Conservation (phyloP, 331 rosid genomes). For the Cydonia oblonga region DNA sequence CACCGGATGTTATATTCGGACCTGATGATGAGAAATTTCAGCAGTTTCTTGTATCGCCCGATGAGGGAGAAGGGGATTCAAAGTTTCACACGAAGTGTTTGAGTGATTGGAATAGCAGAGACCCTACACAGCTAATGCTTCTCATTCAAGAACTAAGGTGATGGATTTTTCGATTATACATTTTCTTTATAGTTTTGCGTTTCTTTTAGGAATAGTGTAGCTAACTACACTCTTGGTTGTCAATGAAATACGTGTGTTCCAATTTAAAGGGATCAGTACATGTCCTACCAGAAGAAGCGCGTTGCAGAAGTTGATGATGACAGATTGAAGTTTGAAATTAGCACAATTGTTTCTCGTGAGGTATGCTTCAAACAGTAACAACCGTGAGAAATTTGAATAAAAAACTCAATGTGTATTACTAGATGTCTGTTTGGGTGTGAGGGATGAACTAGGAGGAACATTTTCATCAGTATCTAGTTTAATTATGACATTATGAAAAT, state of each 20-base stretch:
- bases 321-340: conserved; percentile 77
- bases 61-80: conserved; percentile 21
- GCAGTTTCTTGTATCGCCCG: conserved; percentile 34
- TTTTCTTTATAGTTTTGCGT: not conserved
- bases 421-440: not conserved
- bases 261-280: conserved; percentile 54
- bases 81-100: conserved; percentile 24
- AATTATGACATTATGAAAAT: not conserved
- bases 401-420: not conserved
- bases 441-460: not conserved
- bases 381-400: not conserved
- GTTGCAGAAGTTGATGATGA: conserved; percentile 82
- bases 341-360: conserved; percentile 78
- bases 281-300: conserved; percentile 62
- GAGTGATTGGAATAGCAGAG: conserved; percentile 48
- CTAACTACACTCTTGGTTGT: not conserved
- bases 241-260: not conserved
- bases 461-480: not conserved
- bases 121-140: conserved; percentile 53
- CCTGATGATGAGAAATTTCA: conserved; percentile 66
- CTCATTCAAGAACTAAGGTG: conserved; percentile 75
- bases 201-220: not conserved
- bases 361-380: conserved; percentile 24
- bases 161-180: not conserved
- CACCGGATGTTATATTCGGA: conserved; percentile 82